These are phyloP conservation scores for Porcisia deanei DNA, from an alignment of 208 protist genomes.

Conservation along the genomic window DNA sequence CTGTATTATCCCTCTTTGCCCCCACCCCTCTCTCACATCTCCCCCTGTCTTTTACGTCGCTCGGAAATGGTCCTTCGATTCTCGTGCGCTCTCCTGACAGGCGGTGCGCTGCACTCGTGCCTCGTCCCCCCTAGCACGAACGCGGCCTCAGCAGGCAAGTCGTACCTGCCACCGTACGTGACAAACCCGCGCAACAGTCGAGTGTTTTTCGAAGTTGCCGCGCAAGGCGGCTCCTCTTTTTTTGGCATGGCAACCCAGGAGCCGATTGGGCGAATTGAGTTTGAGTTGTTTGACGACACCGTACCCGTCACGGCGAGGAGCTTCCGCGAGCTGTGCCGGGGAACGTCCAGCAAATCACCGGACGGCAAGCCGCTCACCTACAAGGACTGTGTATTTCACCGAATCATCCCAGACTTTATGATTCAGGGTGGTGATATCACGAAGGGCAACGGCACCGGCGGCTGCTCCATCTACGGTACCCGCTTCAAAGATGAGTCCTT, in stretches of 20 bases:
- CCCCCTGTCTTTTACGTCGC: background rate
- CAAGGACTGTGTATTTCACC: conserved; percentile 93
- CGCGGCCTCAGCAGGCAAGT: conserved; percentile 30
- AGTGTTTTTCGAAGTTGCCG: conserved; percentile 86
- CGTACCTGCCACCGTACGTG: conserved; percentile 62
- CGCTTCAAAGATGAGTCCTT: conserved; percentile 97
- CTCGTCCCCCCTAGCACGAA: conserved; percentile 10
- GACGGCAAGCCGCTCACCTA: conserved; percentile 91
- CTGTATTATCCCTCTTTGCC: background rate
- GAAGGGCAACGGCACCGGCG: conserved; percentile 92
- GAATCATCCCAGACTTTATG: conserved; percentile 96
- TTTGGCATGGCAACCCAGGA: conserved; percentile 43
- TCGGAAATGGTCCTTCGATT: conserved; percentile 51
- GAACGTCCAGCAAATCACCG: conserved; percentile 42
- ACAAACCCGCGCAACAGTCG: conserved; percentile 69
- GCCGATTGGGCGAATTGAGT: conserved; percentile 89
- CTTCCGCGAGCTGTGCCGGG: conserved; percentile 88
- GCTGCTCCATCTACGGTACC: conserved; percentile 93
- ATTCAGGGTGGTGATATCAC: conserved; percentile 96
- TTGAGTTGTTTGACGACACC: conserved; percentile 94
- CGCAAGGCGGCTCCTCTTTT: conserved; percentile 43
- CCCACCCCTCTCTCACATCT: background rate
- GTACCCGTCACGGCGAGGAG: conserved; percentile 93
- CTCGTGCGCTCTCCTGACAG: conserved; percentile 44
- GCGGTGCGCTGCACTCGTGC: conserved; percentile 36